These are phyloP conservation scores for Rhodosporidiobolus sp. DNA, from an alignment of 768 basidiomycete genomes.

Conservation along the genomic window DNA sequence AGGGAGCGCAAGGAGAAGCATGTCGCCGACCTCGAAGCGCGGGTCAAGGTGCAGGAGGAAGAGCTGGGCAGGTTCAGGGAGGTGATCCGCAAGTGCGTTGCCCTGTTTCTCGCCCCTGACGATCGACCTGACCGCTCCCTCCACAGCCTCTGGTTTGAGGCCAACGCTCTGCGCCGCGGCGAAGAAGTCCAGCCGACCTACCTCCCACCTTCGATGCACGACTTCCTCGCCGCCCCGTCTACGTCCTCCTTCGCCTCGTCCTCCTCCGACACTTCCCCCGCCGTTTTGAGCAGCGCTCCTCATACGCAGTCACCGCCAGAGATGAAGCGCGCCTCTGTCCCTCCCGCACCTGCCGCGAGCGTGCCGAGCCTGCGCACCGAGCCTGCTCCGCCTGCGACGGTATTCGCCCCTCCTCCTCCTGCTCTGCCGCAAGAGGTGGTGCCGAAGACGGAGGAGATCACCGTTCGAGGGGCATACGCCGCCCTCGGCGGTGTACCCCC, in stretches of 20 bases:
- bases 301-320: no score
- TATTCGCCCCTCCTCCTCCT: conserved; percentile 2
- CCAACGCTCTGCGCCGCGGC: conserved; percentile 25
- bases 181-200: not conserved
- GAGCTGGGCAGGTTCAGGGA: conserved; percentile 58
- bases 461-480: no score
- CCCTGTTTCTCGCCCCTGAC: not conserved
- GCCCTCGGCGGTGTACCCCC: no score
- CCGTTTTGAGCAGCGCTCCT: not conserved
- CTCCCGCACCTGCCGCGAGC: not conserved
- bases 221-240: not conserved
- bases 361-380: not conserved
- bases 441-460: no score
- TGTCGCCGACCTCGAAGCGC: conserved; percentile 93
- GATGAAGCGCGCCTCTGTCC: not conserved
- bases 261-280: not conserved
- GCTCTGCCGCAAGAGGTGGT: no score
- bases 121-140: not conserved
- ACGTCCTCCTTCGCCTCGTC: not conserved
- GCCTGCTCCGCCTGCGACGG: conserved; percentile 1
- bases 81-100: conserved; percentile 5
- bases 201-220: not conserved
- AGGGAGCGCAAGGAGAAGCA: conserved; percentile 94
- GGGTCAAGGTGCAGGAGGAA: conserved; percentile 78
- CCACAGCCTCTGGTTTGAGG: conserved; percentile 16